Conservation (phyloP, 1,139 yeast species). For the Hanseniaspora gamundiae region DNA sequence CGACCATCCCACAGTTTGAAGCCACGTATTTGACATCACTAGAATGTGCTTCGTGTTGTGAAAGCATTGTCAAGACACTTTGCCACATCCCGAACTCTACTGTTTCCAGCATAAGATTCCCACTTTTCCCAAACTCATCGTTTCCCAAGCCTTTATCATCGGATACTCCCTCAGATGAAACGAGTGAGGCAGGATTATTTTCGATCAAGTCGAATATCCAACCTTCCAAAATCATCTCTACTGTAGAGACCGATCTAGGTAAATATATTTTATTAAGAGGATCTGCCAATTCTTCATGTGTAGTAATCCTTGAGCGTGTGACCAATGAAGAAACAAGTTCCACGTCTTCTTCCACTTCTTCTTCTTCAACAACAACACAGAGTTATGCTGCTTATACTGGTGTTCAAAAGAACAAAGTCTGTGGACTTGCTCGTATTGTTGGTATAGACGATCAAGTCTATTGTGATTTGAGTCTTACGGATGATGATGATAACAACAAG, state of each 20-base stretch:
- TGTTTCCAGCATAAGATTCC: not conserved
- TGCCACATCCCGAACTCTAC: not conserved
- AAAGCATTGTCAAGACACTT: conserved; percentile 14
- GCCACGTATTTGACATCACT: conserved; percentile 4
- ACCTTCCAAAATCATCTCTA: conserved; percentile 3
- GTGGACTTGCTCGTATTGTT: conserved; percentile 84
- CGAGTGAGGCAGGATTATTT: conserved; percentile 2
- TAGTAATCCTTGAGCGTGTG: conserved; percentile 73
- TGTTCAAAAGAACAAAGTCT: conserved; percentile 50
- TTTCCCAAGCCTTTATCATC: not conserved
- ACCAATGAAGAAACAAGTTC: too few species aligned
- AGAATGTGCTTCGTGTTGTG: conserved; percentile 1
- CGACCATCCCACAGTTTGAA: not conserved
- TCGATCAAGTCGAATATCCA: conserved; percentile 5
- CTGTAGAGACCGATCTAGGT: conserved; percentile 30
- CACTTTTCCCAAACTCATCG: conserved; percentile 3
- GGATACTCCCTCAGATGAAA: not conserved
- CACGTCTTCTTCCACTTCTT: too few species aligned
- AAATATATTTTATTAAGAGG: conserved; percentile 88
- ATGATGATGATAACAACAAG: too few species aligned
- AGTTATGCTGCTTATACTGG: conserved; percentile 6
- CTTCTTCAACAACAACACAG: not conserved
- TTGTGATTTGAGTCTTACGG: not conserved
- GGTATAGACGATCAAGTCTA: conserved; percentile 28
- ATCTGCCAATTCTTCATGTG: conserved; percentile 75